Percentiles rank a stretch among this genome's conserved stretches.
Evolutionary conservation across 345 rosid species (phyloP).

Genomic region (Fremontodendron californicum): DNA sequence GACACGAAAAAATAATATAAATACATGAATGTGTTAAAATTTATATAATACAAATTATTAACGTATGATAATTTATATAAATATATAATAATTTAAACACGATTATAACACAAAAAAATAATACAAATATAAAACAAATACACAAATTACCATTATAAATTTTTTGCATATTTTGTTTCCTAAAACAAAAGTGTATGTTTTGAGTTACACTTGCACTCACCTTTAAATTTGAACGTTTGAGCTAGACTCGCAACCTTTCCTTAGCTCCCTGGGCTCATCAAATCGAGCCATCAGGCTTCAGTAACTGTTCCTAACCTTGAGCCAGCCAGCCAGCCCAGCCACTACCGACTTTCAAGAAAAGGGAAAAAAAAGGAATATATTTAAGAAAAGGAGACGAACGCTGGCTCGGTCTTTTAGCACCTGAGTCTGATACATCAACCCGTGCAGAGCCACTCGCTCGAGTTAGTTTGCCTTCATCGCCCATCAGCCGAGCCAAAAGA

Average conservation of each 20-base stretch:
- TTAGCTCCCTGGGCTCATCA: constrained; percentile 2
- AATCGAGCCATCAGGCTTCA: neutral
- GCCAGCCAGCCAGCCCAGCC: neutral
- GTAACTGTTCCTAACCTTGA: neutral
- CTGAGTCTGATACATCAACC: constrained; percentile 2
- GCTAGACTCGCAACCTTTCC: neutral
- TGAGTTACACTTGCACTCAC: no score
- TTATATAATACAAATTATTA: no score
- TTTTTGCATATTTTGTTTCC: no score
- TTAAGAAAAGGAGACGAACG: neutral
- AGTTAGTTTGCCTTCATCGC: constrained; percentile 26
- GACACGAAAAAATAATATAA: no score
- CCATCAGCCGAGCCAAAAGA: constrained; percentile 45
- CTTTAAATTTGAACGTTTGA: neutral
- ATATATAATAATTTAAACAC: no score
- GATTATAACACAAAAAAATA: no score
- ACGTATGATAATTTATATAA: no score
- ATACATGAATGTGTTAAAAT: no score
- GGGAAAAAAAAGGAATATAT: neutral
- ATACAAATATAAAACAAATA: no score
- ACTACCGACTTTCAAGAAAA: neutral
- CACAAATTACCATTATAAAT: no score
- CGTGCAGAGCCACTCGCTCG: constrained; percentile 34
- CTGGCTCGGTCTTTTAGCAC: constrained; percentile 8
- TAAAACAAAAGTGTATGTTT: no score